phyloP scores from a whole-genome alignment of 139 green algal genomes.

The Tetraselmis chui region DNA sequence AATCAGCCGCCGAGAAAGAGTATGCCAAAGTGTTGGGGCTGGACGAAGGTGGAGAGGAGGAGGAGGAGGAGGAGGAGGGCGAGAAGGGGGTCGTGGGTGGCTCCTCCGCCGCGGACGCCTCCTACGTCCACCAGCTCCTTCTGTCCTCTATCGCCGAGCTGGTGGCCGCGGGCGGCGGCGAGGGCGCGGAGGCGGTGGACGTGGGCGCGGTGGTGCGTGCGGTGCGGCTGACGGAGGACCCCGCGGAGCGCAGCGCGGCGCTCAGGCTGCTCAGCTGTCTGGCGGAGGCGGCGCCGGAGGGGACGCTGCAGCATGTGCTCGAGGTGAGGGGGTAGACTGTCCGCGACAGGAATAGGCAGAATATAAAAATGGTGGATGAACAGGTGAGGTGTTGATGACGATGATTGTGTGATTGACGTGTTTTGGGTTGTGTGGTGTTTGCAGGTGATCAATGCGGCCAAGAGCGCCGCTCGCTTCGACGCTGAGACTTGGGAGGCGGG shows the following conservation, averaged over 20 bases:
- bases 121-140: not conserved
- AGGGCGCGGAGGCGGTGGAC: conserved; percentile 1
- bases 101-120: not conserved
- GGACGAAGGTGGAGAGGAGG: not conserved
- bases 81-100: not conserved
- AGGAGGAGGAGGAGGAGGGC: not conserved
- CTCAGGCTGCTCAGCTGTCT: not conserved
- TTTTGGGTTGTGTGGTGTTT: not conserved
- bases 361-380: no score
- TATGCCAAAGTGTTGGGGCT: not conserved
- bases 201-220: conserved; percentile 1
- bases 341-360: no score
- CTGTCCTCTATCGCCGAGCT: not conserved
- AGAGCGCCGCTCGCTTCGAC: conserved; percentile 2
- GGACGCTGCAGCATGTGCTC: not conserved
- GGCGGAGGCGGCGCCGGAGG: not conserved
- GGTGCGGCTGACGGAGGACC: not conserved
- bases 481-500: not conserved
- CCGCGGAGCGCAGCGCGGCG: not conserved
- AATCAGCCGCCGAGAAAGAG: not conserved
- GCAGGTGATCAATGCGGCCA: not conserved
- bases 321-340: not conserved
- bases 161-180: not conserved
- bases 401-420: conserved; percentile 15
- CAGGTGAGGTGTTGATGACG: no score